Conservation (phyloP, 352 stramenopile species). For the Pythium phragmitis region DNA sequence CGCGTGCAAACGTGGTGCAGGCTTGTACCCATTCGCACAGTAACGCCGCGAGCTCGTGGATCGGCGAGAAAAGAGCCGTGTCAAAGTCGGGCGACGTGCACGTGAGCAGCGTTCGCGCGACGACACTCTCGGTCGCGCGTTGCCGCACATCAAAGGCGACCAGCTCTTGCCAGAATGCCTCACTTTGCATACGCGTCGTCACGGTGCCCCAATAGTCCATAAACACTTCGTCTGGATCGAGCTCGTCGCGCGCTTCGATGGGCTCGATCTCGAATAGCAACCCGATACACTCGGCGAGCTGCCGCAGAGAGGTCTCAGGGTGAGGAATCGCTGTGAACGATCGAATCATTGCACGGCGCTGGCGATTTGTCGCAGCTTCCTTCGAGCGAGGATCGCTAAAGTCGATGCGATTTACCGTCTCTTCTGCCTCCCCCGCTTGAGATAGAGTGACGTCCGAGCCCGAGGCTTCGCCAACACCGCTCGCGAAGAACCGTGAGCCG, state of each 20-base stretch:
- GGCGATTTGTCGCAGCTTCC: constrained; percentile 11
- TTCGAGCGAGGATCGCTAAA: neutral
- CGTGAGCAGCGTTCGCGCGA: constrained; percentile 56
- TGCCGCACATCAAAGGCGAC: constrained; percentile 42
- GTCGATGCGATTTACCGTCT: neutral
- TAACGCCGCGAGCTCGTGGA: constrained; percentile 54
- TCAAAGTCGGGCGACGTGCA: constrained; percentile 64
- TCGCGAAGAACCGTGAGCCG: neutral
- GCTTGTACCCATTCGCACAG: constrained; percentile 71
- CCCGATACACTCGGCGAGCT: constrained; percentile 67
- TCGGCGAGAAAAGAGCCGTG: constrained; percentile 37
- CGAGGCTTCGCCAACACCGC: neutral
- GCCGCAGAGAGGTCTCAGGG: constrained; percentile 50
- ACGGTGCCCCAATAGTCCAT: constrained; percentile 73
- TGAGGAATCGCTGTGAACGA: constrained; percentile 41
- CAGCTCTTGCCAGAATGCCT: constrained; percentile 51
- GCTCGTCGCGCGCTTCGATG: constrained; percentile 53
- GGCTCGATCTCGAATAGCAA: constrained; percentile 65
- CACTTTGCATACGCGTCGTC: constrained; percentile 31
- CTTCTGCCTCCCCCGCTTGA: neutral
- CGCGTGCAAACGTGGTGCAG: constrained; percentile 40
- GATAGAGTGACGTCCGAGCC: neutral
- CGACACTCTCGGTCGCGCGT: constrained; percentile 44
- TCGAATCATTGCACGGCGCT: constrained; percentile 28
- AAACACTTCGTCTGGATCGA: constrained; percentile 70